Conservation (phyloP, 2,329 filamentous ascomycete genomes). For the Pleurostoma richardsiae region DNA sequence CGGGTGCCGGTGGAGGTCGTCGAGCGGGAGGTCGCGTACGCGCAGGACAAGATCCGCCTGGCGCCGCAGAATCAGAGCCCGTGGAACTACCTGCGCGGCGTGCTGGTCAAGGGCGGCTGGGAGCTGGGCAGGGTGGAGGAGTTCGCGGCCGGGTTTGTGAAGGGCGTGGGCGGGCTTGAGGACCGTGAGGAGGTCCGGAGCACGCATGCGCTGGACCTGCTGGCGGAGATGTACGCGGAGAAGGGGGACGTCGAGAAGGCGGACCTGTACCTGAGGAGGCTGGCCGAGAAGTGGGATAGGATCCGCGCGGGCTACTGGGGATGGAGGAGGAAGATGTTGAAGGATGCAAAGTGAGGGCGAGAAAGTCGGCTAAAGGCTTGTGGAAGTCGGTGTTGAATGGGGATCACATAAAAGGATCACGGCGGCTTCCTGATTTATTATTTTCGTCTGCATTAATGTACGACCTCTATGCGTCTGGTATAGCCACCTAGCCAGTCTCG, state of each 20-base stretch:
- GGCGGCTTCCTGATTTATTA: too few species aligned
- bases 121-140: constrained; percentile 35
- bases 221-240: constrained; percentile 64
- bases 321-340: constrained; percentile 55
- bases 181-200: constrained; percentile 50
- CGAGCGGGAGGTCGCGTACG: constrained; percentile 70
- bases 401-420: too few species aligned
- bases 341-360: background rate
- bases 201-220: constrained; percentile 64
- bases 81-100: constrained; percentile 87
- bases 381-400: too few species aligned
- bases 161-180: constrained; percentile 33
- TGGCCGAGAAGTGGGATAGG: constrained; percentile 85
- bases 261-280: constrained; percentile 61
- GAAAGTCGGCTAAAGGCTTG: too few species aligned
- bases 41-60: constrained; percentile 65
- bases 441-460: too few species aligned
- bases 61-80: constrained; percentile 92
- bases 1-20: constrained; percentile 58
- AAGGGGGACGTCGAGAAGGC: constrained; percentile 57
- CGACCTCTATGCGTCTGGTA: too few species aligned
- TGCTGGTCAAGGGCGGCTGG: constrained; percentile 62
- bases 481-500: too few species aligned
- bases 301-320: constrained; percentile 92
- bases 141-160: constrained; percentile 49